Percentiles rank a stretch among this genome's conserved stretches.
Evolutionary conservation across 805 yeast species (phyloP).

Genomic region (Candida maltosa): DNA sequence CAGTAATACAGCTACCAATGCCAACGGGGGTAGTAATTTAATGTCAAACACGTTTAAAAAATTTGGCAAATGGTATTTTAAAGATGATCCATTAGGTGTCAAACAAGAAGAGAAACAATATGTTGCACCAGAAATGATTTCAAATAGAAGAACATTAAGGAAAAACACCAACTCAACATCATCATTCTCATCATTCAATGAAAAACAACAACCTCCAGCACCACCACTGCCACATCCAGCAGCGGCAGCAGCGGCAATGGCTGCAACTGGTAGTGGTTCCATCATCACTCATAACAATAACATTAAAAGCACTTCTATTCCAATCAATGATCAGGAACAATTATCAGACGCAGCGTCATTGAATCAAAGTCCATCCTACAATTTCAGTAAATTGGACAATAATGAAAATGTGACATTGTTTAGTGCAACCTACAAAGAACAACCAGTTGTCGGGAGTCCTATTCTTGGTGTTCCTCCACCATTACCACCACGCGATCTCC

Average conservation of each 20-base stretch:
- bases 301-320: no score
- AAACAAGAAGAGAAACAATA: slow-evolving; percentile 18
- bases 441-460: no score
- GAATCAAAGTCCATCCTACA: no score
- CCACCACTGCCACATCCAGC: background rate
- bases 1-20: background rate
- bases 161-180: slow-evolving; percentile 5
- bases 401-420: no score
- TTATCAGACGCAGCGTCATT: no score
- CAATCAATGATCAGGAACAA: no score
- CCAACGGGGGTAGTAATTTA: no score
- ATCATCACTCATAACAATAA: no score
- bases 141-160: slow-evolving; percentile 44
- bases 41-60: slow-evolving; percentile 44
- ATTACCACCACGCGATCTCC: background rate
- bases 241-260: slow-evolving; percentile 7
- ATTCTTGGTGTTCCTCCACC: background rate
- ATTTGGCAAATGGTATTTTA: slow-evolving; percentile 68
- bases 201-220: slow-evolving; percentile 8
- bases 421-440: no score
- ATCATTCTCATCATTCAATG: background rate
- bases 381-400: no score
- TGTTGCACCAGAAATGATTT: slow-evolving; percentile 67
- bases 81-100: slow-evolving; percentile 27
- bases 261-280: no score